A percentile compares a stretch with the other conserved stretches of the same genome.
phyloP scores from a whole-genome alignment of 1,139 yeast genomes.

The Suhomyces maxii region DNA sequence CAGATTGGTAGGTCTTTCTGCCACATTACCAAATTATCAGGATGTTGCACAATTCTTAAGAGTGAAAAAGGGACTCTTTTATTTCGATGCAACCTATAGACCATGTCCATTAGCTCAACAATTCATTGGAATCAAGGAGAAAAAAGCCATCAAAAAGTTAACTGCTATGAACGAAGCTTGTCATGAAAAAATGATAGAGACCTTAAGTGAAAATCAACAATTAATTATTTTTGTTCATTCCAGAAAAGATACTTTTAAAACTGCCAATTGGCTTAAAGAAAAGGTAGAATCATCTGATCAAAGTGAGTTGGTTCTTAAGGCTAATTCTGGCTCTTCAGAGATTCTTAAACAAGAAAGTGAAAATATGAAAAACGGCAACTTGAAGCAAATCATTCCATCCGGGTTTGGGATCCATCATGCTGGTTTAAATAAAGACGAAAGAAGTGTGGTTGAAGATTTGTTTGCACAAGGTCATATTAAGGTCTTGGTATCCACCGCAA shows the following conservation, averaged over 20 bases:
- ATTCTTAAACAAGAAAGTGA: constrained; percentile 66
- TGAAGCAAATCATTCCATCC: constrained; percentile 59
- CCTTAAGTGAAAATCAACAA: constrained; percentile 60
- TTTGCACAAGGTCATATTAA: constrained; percentile 85
- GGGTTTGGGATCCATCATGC: constrained; percentile 97
- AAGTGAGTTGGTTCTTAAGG: constrained; percentile 43
- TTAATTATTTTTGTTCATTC: constrained; percentile 91
- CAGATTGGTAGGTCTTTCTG: constrained; percentile 85
- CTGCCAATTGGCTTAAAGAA: constrained; percentile 74
- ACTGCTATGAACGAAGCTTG: constrained; percentile 92
- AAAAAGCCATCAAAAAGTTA: constrained; percentile 73
- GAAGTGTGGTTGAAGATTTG: constrained; percentile 78
- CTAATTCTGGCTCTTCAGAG: constrained; percentile 61
- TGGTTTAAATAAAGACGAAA: constrained; percentile 72
- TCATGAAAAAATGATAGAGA: constrained; percentile 75
- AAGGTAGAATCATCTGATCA: constrained; percentile 59
- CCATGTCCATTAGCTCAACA: constrained; percentile 94
- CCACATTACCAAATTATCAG: constrained; percentile 85
- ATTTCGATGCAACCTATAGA: constrained; percentile 78
- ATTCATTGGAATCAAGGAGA: constrained; percentile 84
- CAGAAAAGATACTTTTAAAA: constrained; percentile 83
- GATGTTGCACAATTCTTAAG: constrained; percentile 85
- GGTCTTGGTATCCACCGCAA: constrained; percentile 89
- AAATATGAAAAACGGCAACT: constrained; percentile 50
- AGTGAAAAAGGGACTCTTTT: constrained; percentile 67